phyloP scores from a whole-genome alignment of 257 asterid genomes.

The Solanum commersonii region DNA sequence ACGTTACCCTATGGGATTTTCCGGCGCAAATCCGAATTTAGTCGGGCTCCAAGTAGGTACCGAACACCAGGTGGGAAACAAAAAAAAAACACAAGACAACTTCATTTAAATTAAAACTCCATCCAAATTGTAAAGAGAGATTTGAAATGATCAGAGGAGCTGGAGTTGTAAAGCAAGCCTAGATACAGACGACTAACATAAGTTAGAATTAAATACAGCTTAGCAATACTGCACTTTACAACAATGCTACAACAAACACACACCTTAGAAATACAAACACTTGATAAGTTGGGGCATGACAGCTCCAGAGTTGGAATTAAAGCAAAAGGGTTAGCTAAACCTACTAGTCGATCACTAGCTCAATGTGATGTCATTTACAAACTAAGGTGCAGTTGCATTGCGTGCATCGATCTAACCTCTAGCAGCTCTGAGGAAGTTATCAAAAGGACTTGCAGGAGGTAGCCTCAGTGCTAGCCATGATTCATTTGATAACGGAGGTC shows the following conservation, averaged over 20 bases:
- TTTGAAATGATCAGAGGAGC: neutral
- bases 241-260: neutral
- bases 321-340: neutral
- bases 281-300: neutral
- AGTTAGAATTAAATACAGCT: neutral
- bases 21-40: rapidly evolving
- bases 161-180: neutral
- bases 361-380: neutral
- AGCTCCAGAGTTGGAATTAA: neutral
- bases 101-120: neutral
- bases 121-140: neutral
- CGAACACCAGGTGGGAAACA: neutral
- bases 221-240: neutral
- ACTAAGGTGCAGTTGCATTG: neutral
- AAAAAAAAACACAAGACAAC: no score
- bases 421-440: constrained; percentile 96
- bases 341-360: neutral
- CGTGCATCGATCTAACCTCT: constrained; percentile 47
- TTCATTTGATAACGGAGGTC: constrained; percentile 21
- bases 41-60: neutral
- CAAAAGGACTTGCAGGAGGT: constrained; percentile 98
- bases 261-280: neutral
- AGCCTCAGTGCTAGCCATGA: constrained; percentile 71
- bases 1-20: no score
- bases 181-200: neutral